These are phyloP conservation scores for Oryza officinalis DNA, from an alignment of 176 grass and related monocot genomes.

Conservation along the genomic window DNA sequence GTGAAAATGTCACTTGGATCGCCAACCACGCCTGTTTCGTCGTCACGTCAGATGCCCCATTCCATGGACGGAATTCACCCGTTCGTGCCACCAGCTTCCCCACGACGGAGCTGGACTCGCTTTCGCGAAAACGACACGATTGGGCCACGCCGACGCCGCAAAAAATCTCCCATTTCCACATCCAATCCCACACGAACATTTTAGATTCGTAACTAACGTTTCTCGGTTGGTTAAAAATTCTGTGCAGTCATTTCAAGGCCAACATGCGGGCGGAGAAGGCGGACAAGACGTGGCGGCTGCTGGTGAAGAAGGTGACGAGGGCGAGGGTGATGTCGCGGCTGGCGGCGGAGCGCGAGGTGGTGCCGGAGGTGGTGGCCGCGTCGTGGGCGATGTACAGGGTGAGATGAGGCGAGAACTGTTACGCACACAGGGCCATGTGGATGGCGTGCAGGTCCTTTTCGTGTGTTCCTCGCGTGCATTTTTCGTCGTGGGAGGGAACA, in stretches of 20 bases:
- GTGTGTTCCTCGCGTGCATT: not conserved
- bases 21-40: not conserved
- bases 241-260: constrained; percentile 50
- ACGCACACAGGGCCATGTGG: not conserved
- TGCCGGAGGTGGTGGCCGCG: constrained; percentile 31
- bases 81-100: not conserved
- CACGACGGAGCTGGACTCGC: not conserved
- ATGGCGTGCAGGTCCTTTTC: not conserved
- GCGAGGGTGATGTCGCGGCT: constrained; percentile 51
- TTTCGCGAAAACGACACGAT: constrained; percentile 28
- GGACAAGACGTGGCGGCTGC: constrained; percentile 66
- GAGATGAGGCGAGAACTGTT: not conserved
- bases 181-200: not conserved
- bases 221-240: not conserved
- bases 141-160: not conserved
- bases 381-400: constrained; percentile 45
- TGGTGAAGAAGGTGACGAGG: constrained; percentile 66
- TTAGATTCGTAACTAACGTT: not conserved
- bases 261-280: constrained; percentile 56
- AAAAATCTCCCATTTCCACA: not conserved
- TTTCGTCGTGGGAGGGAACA: not conserved
- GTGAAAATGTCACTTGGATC: not conserved
- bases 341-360: constrained; percentile 33
- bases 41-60: constrained; percentile 25
- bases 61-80: not conserved